These are phyloP conservation scores for Penicillium flavigenum DNA, from an alignment of 495 filamentous ascomycete genomes.

Conservation along the genomic window DNA sequence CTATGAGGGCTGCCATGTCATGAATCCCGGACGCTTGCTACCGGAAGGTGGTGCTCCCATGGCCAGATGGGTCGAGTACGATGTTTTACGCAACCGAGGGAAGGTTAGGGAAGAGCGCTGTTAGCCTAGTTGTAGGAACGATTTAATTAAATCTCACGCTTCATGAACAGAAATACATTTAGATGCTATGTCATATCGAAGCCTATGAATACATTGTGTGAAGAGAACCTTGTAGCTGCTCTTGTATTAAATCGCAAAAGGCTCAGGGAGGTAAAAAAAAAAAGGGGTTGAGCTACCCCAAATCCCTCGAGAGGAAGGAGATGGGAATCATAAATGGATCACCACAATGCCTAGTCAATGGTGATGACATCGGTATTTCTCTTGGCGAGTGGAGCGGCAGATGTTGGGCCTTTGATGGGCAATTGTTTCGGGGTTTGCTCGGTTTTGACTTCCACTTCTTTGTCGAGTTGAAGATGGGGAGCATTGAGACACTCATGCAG, in stretches of 20 bases:
- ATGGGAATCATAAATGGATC: slow-evolving; percentile 2
- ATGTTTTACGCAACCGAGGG: slow-evolving; percentile 58
- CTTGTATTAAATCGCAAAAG: slow-evolving; percentile 8
- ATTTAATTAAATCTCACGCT: neutral
- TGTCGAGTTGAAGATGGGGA: slow-evolving; percentile 16
- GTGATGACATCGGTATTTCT: slow-evolving; percentile 39
- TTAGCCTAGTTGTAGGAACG: slow-evolving; percentile 9
- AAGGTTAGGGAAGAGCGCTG: slow-evolving; percentile 50
- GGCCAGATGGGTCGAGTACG: slow-evolving; percentile 85
- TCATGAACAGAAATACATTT: slow-evolving; percentile 11
- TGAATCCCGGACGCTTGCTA: slow-evolving; percentile 84
- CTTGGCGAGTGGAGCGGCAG: slow-evolving; percentile 13
- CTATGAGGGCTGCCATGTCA: slow-evolving; percentile 92
- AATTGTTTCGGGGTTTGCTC: slow-evolving; percentile 4
- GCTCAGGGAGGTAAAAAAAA: neutral
- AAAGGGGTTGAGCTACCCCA: neutral
- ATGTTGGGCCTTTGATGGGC: neutral
- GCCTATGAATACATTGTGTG: slow-evolving; percentile 32
- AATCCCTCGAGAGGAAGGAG: neutral
- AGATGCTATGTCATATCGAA: slow-evolving; percentile 20
- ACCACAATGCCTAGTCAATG: slow-evolving; percentile 35
- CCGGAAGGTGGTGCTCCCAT: slow-evolving; percentile 59
- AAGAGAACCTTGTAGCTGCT: slow-evolving; percentile 11
- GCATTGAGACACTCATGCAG: slow-evolving; percentile 34
- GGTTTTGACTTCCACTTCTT: slow-evolving; percentile 6